Conservation (phyloP, 2,329 filamentous ascomycete genomes). For the Byssothecium circinans region DNA sequence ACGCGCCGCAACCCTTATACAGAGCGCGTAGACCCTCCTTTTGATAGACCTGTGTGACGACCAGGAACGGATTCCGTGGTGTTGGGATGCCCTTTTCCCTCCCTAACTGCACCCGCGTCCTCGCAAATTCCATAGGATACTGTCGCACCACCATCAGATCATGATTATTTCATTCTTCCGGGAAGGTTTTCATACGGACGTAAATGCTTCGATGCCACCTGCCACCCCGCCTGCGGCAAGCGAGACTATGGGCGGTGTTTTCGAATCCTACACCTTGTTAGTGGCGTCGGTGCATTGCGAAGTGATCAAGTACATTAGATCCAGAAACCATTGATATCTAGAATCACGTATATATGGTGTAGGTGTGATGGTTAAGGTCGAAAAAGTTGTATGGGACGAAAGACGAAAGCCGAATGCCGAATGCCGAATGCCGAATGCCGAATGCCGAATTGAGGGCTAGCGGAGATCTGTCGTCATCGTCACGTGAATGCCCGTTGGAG, state of each 20-base stretch:
- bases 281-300: neutral
- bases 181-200: constrained; percentile 41
- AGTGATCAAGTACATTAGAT: constrained; percentile 3
- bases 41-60: constrained; percentile 58
- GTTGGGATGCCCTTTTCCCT: constrained; percentile 47
- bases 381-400: constrained; percentile 1
- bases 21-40: constrained; percentile 61
- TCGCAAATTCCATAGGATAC: constrained; percentile 70
- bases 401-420: constrained; percentile 23
- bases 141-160: constrained; percentile 14
- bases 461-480: constrained; percentile 10
- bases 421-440: too few relatives aligned
- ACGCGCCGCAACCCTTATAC: constrained; percentile 64
- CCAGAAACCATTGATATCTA: constrained; percentile 11
- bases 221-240: constrained; percentile 44
- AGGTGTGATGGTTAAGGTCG: neutral
- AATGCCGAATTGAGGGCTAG: constrained; percentile 20
- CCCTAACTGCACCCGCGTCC: constrained; percentile 63
- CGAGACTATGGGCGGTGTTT: constrained; percentile 43
- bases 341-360: neutral
- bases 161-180: too few relatives aligned
- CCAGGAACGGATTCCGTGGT: constrained; percentile 59
- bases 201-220: constrained; percentile 43
- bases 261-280: constrained; percentile 32
- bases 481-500: neutral